Evolutionary conservation across 768 basidiomycete species (phyloP), one percentile per base, ranked within the genome.

Genomic region (Russula sp.): DNA sequence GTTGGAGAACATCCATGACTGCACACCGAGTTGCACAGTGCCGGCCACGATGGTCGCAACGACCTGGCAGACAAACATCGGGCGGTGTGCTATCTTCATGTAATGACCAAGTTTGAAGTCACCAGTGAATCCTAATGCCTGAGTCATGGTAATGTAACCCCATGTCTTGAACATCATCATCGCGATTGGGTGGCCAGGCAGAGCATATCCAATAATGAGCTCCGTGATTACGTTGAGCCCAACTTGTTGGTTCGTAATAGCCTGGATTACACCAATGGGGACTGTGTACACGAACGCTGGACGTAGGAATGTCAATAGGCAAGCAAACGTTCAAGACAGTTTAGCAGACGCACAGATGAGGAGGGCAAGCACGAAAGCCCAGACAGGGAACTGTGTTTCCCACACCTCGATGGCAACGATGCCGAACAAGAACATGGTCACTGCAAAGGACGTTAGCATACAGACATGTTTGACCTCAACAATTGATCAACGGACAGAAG

Each of bases 101-200:
- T 77, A 77, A 37, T 37, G 35, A 37, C 35, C 35, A 37, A 37
- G 35, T 37, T 37, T 37, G 35, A 37, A 40, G 40, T 91, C 88
- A 8, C 82, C 78, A 1, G 86, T 81, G 76, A 91, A 92, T 47
- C 76, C 76, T 50, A 91, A 71, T 1, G 88, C 87, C 73, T 87
- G 85, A 4, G 79, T 79, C 80, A 84, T 83, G 55, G 82, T 85
- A 63, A 87, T 85, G 68, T 89, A 89, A 39, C 89, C 88, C 79
- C 79, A 89, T 0, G 87, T 88, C 81, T 89, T 91, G 80, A 91
- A 90, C 77, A 91, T 78, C 89, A 91, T 90, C 80, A 84, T 88
- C 0, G 90, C 89, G 60, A 91, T 71, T 5, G 89, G 88, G n/a
- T 81, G 81, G 1, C 90, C 91, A n/a, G 89, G 91, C 50, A 89